These are phyloP conservation scores for Colletotrichum trifolii DNA, from an alignment of 2,329 filamentous ascomycete species.

Conservation along the genomic window DNA sequence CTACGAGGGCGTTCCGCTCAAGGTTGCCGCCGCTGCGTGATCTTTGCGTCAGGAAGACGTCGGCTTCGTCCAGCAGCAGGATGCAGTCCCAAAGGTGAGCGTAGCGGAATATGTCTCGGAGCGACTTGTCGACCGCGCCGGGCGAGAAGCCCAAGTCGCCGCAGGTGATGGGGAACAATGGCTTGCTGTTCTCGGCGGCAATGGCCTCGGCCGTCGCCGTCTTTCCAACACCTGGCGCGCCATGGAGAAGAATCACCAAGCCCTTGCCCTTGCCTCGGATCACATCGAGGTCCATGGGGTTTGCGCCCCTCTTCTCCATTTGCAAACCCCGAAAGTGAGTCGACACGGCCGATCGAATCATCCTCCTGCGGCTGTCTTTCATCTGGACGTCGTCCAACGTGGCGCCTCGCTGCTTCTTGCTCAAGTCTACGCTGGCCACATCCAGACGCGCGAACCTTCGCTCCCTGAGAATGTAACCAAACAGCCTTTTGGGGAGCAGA, in stretches of 20 bases:
- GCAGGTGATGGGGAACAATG: constrained; percentile 43
- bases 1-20: constrained; percentile 41
- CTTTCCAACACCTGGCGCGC: constrained; percentile 12
- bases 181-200: constrained; percentile 39
- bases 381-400: background rate
- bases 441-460: background rate
- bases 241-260: constrained; percentile 23
- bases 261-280: constrained; percentile 23
- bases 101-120: constrained; percentile 40
- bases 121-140: constrained; percentile 37
- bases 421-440: background rate
- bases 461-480: constrained; percentile 4
- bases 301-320: background rate
- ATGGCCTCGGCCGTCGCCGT: constrained; percentile 35
- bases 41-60: constrained; percentile 43
- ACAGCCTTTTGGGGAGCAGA: background rate
- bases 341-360: constrained; percentile 14
- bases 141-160: constrained; percentile 42
- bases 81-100: constrained; percentile 43
- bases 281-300: background rate
- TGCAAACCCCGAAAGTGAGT: background rate
- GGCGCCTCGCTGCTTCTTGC: background rate
- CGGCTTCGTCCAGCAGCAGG: constrained; percentile 44
- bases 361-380: background rate
- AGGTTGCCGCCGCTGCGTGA: background rate